Evolutionary conservation across 352 stramenopile genomes (phyloP), one percentile per base, ranked within the genome.

Genomic region (Phytophthora multivora): DNA sequence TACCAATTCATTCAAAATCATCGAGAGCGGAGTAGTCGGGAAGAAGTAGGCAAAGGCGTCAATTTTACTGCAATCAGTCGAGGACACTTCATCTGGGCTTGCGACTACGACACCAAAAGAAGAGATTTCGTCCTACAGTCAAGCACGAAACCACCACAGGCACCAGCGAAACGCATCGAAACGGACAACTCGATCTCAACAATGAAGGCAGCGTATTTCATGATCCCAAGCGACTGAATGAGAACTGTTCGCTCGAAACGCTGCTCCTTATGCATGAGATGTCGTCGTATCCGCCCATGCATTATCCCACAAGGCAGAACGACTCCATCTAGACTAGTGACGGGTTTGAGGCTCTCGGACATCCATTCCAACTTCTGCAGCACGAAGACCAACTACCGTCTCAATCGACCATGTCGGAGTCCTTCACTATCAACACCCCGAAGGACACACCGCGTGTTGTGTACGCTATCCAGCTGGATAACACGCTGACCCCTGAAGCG

Each of bases 11-110:
- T 71, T 88, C 9, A 38, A 11, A 31, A 71, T 85, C 25, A 43
- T 81, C 5, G 56, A 79, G 38, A 50, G 59, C 12, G 71, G 63
- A 4, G 69, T 86, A 30, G 38, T 43, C 52, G 48, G 55, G 6
- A 35, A 13, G 13, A 15, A 48, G 19, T 46, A 39, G 23, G 28
- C 18, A 30, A 26, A 47, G 12, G 13, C 6, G 30, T 36, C 21
- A 33, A 36, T 25, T 11, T 43, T 51, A 12, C 33, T 31, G 43
- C 51, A 16, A 45, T 13, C 16, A 11, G 28, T 1, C 9, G 8
- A 33, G 28, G 10, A 4, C 28, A 30, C 33, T 39, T 49, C 16
- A 25, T 46, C 0, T 41, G n/a, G 18, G 5, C 9, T 43, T 63
- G 59, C 42, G 59, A 56, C 38, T 42, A 38, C 23, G 51, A 10